Conservation (phyloP, 1,284 basidiomycete species). For the Leccinum pachyderme region DNA sequence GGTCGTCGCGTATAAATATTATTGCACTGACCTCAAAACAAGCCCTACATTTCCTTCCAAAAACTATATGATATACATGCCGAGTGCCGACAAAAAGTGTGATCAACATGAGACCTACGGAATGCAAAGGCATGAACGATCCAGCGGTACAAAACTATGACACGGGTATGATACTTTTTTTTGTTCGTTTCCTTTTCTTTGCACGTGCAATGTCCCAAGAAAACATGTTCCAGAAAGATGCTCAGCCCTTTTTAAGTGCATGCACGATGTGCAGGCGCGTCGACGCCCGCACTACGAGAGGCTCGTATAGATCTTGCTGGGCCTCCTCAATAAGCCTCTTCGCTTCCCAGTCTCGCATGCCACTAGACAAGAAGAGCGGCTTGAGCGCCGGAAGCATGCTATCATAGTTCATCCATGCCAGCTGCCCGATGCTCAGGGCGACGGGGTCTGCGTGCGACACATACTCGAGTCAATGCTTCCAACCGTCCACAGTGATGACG, state of each 20-base stretch:
- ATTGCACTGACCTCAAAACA: constrained; percentile 13
- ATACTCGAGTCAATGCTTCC: constrained; percentile 4
- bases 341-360: constrained; percentile 50
- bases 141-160: constrained; percentile 15
- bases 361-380: constrained; percentile 53
- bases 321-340: constrained; percentile 56
- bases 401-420: constrained; percentile 70
- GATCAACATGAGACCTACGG: constrained; percentile 13
- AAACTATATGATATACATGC: constrained; percentile 17
- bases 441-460: constrained; percentile 29
- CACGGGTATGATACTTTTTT: constrained; percentile 30
- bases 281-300: constrained; percentile 48
- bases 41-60: background rate
- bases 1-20: constrained; percentile 18
- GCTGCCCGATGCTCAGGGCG: constrained; percentile 57
- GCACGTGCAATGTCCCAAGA: constrained; percentile 23
- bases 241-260: constrained; percentile 44
- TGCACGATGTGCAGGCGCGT: constrained; percentile 58
- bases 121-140: constrained; percentile 17
- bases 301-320: constrained; percentile 63
- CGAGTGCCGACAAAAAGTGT: constrained; percentile 1
- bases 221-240: constrained; percentile 38
- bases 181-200: background rate
- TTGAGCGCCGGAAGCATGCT: constrained; percentile 58
- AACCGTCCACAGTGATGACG: background rate